phyloP scores from a whole-genome alignment of 1,284 basidiomycete species.

The Phenoliferia sp. region DNA sequence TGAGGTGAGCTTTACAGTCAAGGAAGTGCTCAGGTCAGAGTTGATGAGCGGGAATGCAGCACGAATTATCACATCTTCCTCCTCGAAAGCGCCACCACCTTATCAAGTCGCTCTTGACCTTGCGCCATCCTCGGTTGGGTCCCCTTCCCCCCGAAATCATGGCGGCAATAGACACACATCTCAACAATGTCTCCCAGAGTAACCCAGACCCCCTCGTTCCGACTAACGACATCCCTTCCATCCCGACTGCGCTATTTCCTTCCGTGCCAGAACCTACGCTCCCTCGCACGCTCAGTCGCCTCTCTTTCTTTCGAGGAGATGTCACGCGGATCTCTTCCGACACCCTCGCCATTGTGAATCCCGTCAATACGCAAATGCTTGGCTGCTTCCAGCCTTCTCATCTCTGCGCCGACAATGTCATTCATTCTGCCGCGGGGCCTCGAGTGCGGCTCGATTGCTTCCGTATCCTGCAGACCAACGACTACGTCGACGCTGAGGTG shows the following conservation, averaged over 20 bases:
- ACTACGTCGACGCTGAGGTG: neutral
- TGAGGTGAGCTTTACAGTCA: neutral
- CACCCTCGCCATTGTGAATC: neutral
- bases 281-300: neutral
- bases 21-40: neutral
- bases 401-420: constrained; percentile 19
- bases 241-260: neutral
- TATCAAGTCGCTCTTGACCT: neutral
- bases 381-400: constrained; percentile 26
- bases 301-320: constrained; percentile 1
- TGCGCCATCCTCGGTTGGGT: neutral
- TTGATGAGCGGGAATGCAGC: neutral
- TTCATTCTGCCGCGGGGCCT: constrained; percentile 15
- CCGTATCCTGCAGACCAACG: neutral
- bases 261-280: neutral
- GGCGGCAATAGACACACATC: neutral
- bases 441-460: constrained; percentile 9
- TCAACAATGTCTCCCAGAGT: neutral
- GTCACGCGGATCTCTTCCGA: neutral
- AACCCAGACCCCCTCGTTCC: neutral
- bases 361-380: constrained; percentile 12
- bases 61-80: neutral
- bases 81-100: neutral
- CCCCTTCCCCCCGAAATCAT: neutral
- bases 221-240: neutral